These are phyloP conservation scores for Rhizomucor pusillus DNA, from an alignment of 371 early-diverging fungal genomes.

Conservation along the genomic window DNA sequence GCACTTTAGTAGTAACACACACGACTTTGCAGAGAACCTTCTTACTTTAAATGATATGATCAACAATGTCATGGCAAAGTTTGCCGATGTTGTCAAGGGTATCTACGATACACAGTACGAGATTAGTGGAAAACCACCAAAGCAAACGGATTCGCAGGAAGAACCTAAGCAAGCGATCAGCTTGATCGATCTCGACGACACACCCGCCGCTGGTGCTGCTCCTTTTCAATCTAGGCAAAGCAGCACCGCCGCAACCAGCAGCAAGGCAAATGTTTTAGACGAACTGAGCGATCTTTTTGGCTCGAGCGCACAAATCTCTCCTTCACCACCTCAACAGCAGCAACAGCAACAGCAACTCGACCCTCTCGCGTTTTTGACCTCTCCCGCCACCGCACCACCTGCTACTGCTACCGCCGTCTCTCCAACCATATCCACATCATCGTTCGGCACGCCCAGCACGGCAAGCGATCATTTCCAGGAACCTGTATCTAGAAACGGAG, in stretches of 20 bases:
- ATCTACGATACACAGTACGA: constrained; percentile 45
- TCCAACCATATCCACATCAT: constrained; percentile 12
- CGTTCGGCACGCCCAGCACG: constrained; percentile 12
- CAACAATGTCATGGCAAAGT: constrained; percentile 75
- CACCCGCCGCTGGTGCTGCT: constrained; percentile 1
- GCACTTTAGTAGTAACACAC: background rate
- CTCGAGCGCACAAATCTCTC: constrained; percentile 18
- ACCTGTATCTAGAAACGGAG: constrained; percentile 14
- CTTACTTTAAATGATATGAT: constrained; percentile 85
- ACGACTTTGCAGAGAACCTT: constrained; percentile 48
- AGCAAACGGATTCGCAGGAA: constrained; percentile 18
- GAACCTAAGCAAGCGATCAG: constrained; percentile 42
- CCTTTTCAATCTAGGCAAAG: constrained; percentile 6
- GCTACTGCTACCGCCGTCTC: constrained; percentile 12
- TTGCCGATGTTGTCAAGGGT: constrained; percentile 67
- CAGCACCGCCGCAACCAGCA: constrained; percentile 10
- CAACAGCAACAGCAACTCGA: constrained; percentile 12
- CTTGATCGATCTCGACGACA: constrained; percentile 68
- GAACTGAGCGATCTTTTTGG: constrained; percentile 46
- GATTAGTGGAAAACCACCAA: constrained; percentile 38
- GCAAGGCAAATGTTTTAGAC: constrained; percentile 20
- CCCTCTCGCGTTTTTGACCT: constrained; percentile 12
- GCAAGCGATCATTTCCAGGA: constrained; percentile 2
- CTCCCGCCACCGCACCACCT: constrained; percentile 6
- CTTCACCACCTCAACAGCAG: constrained; percentile 14